Percentiles rank a stretch among this genome's conserved stretches.
phyloP scores from a whole-genome alignment of 225 moss, liverwort and hornwort species.

The Rhytidiadelphus loreus region DNA sequence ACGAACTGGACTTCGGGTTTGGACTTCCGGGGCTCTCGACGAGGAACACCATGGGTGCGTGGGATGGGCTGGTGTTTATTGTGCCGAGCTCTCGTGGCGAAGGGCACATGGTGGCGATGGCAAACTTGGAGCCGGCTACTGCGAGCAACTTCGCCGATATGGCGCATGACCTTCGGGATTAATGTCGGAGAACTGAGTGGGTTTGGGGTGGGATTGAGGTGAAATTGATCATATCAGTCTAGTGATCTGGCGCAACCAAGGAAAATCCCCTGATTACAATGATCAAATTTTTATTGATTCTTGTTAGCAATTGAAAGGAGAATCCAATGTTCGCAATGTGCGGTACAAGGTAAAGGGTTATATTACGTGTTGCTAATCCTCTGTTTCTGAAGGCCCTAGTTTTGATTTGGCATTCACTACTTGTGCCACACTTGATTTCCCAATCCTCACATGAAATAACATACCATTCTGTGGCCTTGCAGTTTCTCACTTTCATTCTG shows the following conservation, averaged over 20 bases:
- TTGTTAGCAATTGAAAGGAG: background rate
- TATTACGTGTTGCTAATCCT: no score
- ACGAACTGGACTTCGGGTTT: slow-evolving; percentile 37
- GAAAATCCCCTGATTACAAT: background rate
- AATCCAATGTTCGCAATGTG: background rate
- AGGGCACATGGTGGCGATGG: slow-evolving; percentile 20
- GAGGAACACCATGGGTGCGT: slow-evolving; percentile 23
- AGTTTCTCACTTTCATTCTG: background rate
- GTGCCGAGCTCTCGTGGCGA: slow-evolving; percentile 11
- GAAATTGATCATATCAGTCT: background rate
- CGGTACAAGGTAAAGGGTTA: no score
- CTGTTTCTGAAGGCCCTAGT: background rate
- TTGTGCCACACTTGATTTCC: background rate
- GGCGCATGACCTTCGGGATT: slow-evolving; percentile 1
- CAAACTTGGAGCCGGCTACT: background rate
- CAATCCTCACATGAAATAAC: background rate
- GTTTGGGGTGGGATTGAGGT: background rate
- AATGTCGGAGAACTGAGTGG: background rate
- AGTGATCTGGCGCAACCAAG: background rate
- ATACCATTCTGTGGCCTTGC: background rate
- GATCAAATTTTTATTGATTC: background rate
- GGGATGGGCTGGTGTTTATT: slow-evolving; percentile 20
- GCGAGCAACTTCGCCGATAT: background rate
- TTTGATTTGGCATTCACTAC: background rate
- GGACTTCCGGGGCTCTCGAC: background rate